Base-by-base conservation (phyloP, 768 basidiomycete species). In the Phylloporus rhodoxanthus region DNA sequence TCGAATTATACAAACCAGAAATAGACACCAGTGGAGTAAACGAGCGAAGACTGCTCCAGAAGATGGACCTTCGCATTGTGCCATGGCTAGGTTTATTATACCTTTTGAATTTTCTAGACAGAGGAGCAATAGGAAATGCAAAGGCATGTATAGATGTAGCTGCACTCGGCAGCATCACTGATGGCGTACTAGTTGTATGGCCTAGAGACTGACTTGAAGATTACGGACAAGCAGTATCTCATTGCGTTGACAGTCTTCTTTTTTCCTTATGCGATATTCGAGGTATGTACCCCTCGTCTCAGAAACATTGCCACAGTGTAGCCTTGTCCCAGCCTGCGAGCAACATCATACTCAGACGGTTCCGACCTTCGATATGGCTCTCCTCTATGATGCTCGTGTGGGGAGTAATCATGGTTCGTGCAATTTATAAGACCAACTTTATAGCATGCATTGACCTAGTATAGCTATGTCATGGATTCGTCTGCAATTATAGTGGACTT, bases 11-110 rank as follows among this genome's bases (percentile, higher is more conserved):
- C 60, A 72, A 71, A 32, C 70, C 76, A 11, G 75, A 78, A 13
- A 65, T 80, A n/a, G 78, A 81, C 56, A 75, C 72, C 3, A 76
- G 77, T 32, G 56, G 61, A 11, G 58, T 87, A 40, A 71, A 85
- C 57, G 82, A 82, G 61, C 71, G 67, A 42, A 75, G 69, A 46
- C 70, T 87, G 21, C 54, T 75, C 54, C 60, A 83, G 39, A 83
- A 75, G 63, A 77, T 87, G 43, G 85, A 87, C 61, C 48, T 80
- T 56, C 76, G 74, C 57, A 72, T 91, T 48, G 74, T 91, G 28
- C 90, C 90, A 29, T 90, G 85, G 83, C 68, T 91, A 21, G 74
- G 82, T 8, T 58, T 88, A 8, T 70, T 91, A 20, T 89, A 90
- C 63, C 71, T 89, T 23, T 71, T 91, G 56, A 87, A 80, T 64